Evolutionary conservation across 176 grass and related monocot genomes (phyloP), one percentile per base, ranked within the genome.

Genomic region (Lolium rigidum): DNA sequence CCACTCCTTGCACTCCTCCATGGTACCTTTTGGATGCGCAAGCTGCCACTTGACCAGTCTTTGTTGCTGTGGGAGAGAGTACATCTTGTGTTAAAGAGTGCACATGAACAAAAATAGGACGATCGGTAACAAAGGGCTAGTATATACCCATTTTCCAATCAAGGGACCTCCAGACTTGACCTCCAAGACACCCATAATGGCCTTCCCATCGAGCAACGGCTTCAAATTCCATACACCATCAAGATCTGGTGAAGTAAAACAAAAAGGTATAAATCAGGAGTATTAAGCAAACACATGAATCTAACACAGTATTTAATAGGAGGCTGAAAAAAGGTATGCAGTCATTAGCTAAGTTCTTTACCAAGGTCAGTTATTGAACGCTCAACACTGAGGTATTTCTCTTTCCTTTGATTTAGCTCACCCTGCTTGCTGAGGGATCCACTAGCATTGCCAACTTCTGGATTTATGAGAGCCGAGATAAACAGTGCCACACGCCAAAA

Each of bases 1-100:
- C 97, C 97, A 98, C 73, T 92, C 92, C 49, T 92, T 89, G 63
- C 97, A 98, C 16, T 91, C 94, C 2, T 95, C 97, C 26, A 58
- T 37, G 2, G 92, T 95, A 64, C 91, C 90, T 7, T 83, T 44
- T 11, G 96, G 96, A 89, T 95, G 72, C 16, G 92, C 96, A 31
- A 98, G 93, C 87, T 98, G 96, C 96, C 96, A 98, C 69, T 94
- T 98, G 51, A 94, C 43, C 56, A 94, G 15, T 31, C 86, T 85
- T 84, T 95, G 90, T 95, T 98, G 96, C 96, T 98, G 41, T 43
- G 90, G 20, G 10, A 50, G 68, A 12, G 47, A 79, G 65, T 7
- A 84, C 17, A 24, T 18, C 13, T 57, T 18, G 39, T 57, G 21
- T 76, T 35, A 76, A 76, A 13, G 24, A 37, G 3, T 66, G 67